Evolutionary conservation across 1,284 basidiomycete species (phyloP), one percentile per base, ranked within the genome.

Genomic region (Amylostereum chailletii): DNA sequence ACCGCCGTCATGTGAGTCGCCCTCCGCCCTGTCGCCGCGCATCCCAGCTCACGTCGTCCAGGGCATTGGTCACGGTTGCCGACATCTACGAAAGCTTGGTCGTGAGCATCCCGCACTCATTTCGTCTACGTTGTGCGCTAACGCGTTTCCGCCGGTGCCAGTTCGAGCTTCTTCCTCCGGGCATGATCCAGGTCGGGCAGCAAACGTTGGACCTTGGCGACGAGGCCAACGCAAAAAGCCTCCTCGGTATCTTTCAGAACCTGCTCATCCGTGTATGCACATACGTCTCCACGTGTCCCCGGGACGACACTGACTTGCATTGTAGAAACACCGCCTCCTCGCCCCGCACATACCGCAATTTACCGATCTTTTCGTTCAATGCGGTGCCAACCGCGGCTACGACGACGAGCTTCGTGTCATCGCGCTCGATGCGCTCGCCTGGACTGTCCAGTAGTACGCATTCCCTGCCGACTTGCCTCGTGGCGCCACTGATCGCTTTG

Each of bases 231-330:
- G 90, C 90, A 50, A 86, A 94, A 55, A 85, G 95, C 61, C 76
- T 94, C 34, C 95, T 97, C 61, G 96, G 99, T 62, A 91, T 97
- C 29, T 80, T 99, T 55, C 96, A 99, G 74, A 95, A 92, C 1
- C 81, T 99, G 49, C 79, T 97, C 47, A 95, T 96, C 61, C 79
- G 96, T 50, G 89, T 87, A 56, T 53, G 80, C 67, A 29, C 51
- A 11, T 19, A 19, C 19, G 19, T 19, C 19, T 19, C 19, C 19
- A 19, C 19, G 19, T 27, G 11, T 47, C 5, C 39, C n/a, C 10
- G 33, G 4, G 34, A 5, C 36, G 19, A 34, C 41, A 50, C 44
- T 47, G 48, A 42, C 53, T 55, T 46, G 27, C 38, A 29, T 27
- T 33, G 3, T 63, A 92, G 85, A 96, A 99, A 75, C 83, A 91